Evolutionary conservation across 495 filamentous ascomycete genomes (phyloP), one percentile per base, ranked within the genome.

Genomic region (Neurospora sp.): DNA sequence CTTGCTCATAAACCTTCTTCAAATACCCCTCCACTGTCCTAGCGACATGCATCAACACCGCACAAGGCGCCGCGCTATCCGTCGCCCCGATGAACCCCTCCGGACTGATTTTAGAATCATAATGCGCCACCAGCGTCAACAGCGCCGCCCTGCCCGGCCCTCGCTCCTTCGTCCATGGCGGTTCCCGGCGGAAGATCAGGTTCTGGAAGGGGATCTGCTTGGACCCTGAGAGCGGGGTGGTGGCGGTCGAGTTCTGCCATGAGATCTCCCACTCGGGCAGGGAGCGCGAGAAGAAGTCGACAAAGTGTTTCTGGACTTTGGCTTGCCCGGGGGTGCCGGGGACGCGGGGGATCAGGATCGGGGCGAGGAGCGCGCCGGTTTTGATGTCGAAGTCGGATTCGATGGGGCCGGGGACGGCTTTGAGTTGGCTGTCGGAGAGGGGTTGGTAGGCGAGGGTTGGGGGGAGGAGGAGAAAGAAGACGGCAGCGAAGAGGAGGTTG

Each of bases 41-140:
- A 37, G 84, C 85, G 1, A 82, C 81, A 77, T 95, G 92, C 89
- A 97, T 88, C 42, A 97, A 82, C 79, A 97, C 91, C 0, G 94
- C 95, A 79, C 93, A 97, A 14, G 94, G 93, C 41, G 89, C 94
- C 2, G 95, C 94, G 76, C 93, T 95, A 75, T 97, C 94, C 44
- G 90, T 96, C 0, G 93, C 94, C 1, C 94, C 94, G 23, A 97
- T 91, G 81, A 97, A 97, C 0, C 92, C 94, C 72, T 88, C 81
- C 1, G 93, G 93, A 16, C 82, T 84, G 41, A 91, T 84, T 81
- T 94, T 92, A 77, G 90, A 93, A 76, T 98, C 95, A 79, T 96
- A 97, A 81, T 98, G 95, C 70, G 95, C 95, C n/a, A 93, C 95
- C n/a, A 97, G 85, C 23, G 93, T 92, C 72, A 97, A 80, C 20